Percentiles rank a stretch among this genome's conserved stretches.
These are phyloP conservation scores for Stylonectria norvegica DNA, from an alignment of 2,329 filamentous ascomycete species.

Conservation along the genomic window DNA sequence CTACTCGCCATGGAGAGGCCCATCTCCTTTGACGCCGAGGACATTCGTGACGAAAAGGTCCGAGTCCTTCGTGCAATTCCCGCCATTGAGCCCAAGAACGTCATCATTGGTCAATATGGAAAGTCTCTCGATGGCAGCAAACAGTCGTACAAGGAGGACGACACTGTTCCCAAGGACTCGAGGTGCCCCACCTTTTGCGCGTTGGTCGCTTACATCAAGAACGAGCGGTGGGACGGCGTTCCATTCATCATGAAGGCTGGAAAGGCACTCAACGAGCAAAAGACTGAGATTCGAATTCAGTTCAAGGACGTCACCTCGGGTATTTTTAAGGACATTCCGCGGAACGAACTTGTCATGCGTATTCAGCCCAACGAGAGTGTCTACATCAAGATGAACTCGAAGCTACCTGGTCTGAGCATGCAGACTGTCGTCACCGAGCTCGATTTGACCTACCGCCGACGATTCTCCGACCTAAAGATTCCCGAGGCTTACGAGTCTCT, in stretches of 20 bases:
- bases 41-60: conserved; percentile 98
- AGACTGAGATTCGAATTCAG: conserved; percentile 98
- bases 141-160: conserved; percentile 97
- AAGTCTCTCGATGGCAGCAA: conserved; percentile 94
- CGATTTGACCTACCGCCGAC: conserved; percentile 93
- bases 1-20: conserved; percentile 97
- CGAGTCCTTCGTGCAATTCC: conserved; percentile 91
- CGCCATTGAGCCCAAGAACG: conserved; percentile 96
- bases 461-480: conserved; percentile 99
- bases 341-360: conserved; percentile 98
- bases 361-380: conserved; percentile 99
- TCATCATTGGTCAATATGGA: conserved; percentile 98
- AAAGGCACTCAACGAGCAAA: conserved; percentile 98
- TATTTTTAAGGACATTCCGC: conserved; percentile 99
- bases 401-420: conserved; percentile 97
- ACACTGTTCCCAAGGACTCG: conserved; percentile 95
- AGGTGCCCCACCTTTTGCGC: conserved; percentile 98
- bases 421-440: conserved; percentile 98
- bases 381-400: conserved; percentile 99
- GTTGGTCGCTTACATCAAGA: conserved; percentile 97
- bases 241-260: conserved; percentile 99
- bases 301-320: conserved; percentile 99
- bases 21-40: conserved; percentile 96
- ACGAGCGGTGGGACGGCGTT: conserved; percentile 98
- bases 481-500: conserved; percentile 98